phyloP scores from a whole-genome alignment of 1,284 basidiomycete species.

The Moesziomyces parantarcticus region DNA sequence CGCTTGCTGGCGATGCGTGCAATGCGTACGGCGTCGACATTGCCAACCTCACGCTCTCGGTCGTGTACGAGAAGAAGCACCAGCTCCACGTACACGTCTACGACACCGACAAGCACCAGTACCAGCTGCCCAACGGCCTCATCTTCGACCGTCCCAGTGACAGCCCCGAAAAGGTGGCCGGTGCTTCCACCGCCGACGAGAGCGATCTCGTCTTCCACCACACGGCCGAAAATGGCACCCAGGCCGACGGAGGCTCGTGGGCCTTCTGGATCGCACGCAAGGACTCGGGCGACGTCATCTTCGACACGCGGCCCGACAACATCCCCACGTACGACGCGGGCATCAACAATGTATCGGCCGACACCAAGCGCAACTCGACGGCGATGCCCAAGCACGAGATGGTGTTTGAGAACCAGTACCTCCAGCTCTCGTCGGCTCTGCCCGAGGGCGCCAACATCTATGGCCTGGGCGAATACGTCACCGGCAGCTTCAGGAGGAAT shows the following conservation, averaged over 20 bases:
- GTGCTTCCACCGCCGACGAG: slow-evolving; percentile 33
- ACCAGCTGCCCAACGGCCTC: slow-evolving; percentile 75
- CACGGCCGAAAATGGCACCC: slow-evolving; percentile 68
- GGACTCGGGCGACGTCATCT: slow-evolving; percentile 72
- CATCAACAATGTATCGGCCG: slow-evolving; percentile 28
- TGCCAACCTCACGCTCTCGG: slow-evolving; percentile 74
- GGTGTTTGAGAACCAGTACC: slow-evolving; percentile 79
- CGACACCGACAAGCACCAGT: slow-evolving; percentile 73
- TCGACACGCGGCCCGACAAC: slow-evolving; percentile 75
- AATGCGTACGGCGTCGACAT: slow-evolving; percentile 80
- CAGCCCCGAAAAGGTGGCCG: slow-evolving; percentile 36
- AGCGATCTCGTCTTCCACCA: slow-evolving; percentile 74
- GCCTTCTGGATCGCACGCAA: slow-evolving; percentile 80
- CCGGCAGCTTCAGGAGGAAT: slow-evolving; percentile 75
- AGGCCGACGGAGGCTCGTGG: slow-evolving; percentile 71
- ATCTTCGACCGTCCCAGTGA: slow-evolving; percentile 74
- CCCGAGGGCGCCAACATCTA: slow-evolving; percentile 76
- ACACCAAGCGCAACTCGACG: slow-evolving; percentile 51
- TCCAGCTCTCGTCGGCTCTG: slow-evolving; percentile 71
- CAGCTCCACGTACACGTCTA: slow-evolving; percentile 79
- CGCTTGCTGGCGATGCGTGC: slow-evolving; percentile 75
- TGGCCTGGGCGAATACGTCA: slow-evolving; percentile 79
- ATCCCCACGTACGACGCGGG: slow-evolving; percentile 51
- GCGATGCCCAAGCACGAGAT: slow-evolving; percentile 57
- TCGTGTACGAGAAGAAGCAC: slow-evolving; percentile 73